These are phyloP conservation scores for Ascosphaera pollenicola DNA, from an alignment of 2,329 filamentous ascomycete species.

Conservation along the genomic window DNA sequence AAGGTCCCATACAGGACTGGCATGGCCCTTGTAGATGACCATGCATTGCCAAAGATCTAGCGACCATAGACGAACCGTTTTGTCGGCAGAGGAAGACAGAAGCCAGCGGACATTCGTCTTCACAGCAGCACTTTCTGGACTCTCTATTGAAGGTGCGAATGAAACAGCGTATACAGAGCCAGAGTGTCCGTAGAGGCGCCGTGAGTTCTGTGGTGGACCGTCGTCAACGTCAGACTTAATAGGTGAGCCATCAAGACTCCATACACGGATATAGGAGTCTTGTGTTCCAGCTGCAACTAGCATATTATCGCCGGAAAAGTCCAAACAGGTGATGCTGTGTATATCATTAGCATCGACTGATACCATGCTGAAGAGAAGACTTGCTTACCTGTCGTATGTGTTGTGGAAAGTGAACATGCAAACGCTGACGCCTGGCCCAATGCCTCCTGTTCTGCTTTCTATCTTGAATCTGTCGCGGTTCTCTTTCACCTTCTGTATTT, in stretches of 20 bases:
- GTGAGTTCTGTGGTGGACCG: constrained; percentile 47
- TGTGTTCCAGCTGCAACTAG: constrained; percentile 75
- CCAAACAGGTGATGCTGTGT: constrained; percentile 46
- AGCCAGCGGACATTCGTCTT: constrained; percentile 50
- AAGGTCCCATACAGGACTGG: constrained; percentile 71
- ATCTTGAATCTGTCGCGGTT: constrained; percentile 82
- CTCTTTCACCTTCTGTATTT: constrained; percentile 84
- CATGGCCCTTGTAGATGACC: constrained; percentile 83
- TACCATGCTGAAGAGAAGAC: background rate
- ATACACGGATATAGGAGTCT: constrained; percentile 90
- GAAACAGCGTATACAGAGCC: constrained; percentile 74
- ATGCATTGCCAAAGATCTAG: constrained; percentile 80
- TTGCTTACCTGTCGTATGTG: constrained; percentile 58
- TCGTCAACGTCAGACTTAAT: constrained; percentile 43
- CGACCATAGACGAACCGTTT: constrained; percentile 79
- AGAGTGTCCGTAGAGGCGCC: constrained; percentile 63
- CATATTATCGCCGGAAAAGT: constrained; percentile 79
- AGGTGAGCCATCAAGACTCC: constrained; percentile 69
- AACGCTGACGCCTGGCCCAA: constrained; percentile 64
- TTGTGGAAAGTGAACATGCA: constrained; percentile 99
- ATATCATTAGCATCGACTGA: background rate
- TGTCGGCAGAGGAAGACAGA: constrained; percentile 70
- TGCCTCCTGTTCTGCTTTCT: constrained; percentile 59
- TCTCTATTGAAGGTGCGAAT: constrained; percentile 51
- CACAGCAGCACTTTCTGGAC: constrained; percentile 26